Base-by-base conservation (phyloP, 2,329 filamentous ascomycete species). In the Colletotrichum karsti region DNA sequence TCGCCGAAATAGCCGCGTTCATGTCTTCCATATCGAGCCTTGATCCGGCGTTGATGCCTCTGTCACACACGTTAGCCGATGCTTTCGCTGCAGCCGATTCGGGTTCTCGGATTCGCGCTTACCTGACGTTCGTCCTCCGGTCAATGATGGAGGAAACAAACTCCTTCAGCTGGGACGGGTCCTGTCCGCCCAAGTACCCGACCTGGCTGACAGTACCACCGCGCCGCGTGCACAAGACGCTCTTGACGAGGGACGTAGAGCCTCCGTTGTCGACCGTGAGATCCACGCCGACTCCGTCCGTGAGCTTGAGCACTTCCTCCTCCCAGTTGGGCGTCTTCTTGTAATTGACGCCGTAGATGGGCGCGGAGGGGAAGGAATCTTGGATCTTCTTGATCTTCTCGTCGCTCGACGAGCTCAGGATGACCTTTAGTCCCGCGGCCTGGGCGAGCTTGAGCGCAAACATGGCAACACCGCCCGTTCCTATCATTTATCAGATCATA, bases 181-280 rank as follows among this genome's bases (percentile, higher is more conserved):
- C 69, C 15, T 75, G 69, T 15, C 75, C 74, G 5, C 76, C 75
- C 3, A 84, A 74, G 66, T 82, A 83, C 5, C 82, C 81, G 30
- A 84, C 80, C 58, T 81, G 79, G 61, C 81, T 83, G 51, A 84
- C 74, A 1, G 75, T 75, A 0, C 81, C 82, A 2, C 82, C 81
- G 1, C 81, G 80, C 9, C 77, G 73, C 6, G 80, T 81, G 62
- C 78, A 82, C 50, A 74, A 74, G 55, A 84, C 72, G 35, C 79
- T 81, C 71, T 77, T 74, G 2, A 82, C 77, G 24, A 83, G 71
- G 0, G 81, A 79, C 2, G 69, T 62, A 2, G 73, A 72, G 12
- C 81, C 82, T 2, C 81, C 81, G 63, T 78, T 79, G 60, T 83
- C 81, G 22, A 81, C 55, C 2, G 80, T 75, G 2, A 81, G 46